These are phyloP conservation scores for Sarocladium brachiariae DNA, from an alignment of 2,329 filamentous ascomycete genomes.

Conservation along the genomic window DNA sequence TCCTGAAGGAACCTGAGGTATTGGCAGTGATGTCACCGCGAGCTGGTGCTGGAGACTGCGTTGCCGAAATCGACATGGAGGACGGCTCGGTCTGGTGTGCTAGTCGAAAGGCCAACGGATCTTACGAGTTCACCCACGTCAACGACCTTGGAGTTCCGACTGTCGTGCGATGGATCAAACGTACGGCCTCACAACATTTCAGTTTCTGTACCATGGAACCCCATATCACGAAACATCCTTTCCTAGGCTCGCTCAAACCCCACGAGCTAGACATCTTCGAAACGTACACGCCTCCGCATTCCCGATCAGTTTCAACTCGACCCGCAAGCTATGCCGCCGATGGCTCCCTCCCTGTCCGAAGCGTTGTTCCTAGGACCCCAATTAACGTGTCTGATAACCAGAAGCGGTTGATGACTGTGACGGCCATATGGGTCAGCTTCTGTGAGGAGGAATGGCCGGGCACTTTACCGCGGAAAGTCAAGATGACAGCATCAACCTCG, in stretches of 20 bases:
- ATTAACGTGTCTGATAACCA: slow-evolving; percentile 24
- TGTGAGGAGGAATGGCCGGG: slow-evolving; percentile 17
- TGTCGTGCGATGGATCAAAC: slow-evolving; percentile 63
- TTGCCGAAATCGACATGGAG: slow-evolving; percentile 58
- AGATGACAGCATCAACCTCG: neutral
- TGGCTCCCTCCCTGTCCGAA: neutral
- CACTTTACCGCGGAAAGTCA: neutral
- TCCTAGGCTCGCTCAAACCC: slow-evolving; percentile 62
- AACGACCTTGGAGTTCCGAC: slow-evolving; percentile 50
- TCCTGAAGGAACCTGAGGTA: slow-evolving; percentile 43
- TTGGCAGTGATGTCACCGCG: slow-evolving; percentile 63
- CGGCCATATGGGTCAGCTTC: slow-evolving; percentile 31
- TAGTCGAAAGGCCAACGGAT: slow-evolving; percentile 44
- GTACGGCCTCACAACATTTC: neutral
- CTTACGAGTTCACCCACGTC: slow-evolving; percentile 58
- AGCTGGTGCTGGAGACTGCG: slow-evolving; percentile 40
- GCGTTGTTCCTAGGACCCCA: slow-evolving; percentile 12
- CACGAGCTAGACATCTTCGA: slow-evolving; percentile 63
- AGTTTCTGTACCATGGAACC: slow-evolving; percentile 68
- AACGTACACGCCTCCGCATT: slow-evolving; percentile 39
- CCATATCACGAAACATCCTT: slow-evolving; percentile 61
- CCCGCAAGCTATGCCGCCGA: slow-evolving; percentile 2
- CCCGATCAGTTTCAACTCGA: neutral
- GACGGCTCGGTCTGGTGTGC: slow-evolving; percentile 56
- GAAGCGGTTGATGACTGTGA: slow-evolving; percentile 30